These are phyloP conservation scores for Aristolochia fimbriata DNA, from an alignment of 164 flowering plant genomes.

Conservation along the genomic window DNA sequence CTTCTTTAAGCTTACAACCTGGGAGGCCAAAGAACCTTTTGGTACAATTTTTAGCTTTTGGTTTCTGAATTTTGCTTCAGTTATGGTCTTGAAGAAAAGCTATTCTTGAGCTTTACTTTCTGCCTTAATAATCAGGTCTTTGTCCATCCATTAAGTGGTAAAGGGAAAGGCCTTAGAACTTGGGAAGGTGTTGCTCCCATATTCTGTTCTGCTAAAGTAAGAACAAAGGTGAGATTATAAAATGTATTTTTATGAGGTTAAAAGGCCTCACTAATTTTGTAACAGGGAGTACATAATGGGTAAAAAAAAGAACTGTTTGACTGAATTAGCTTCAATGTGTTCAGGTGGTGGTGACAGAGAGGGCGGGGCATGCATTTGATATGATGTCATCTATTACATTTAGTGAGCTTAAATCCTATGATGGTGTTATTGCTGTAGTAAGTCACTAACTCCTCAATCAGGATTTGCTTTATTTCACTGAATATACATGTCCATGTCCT, in stretches of 20 bases:
- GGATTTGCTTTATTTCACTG: neutral
- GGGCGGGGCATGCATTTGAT: constrained; percentile 88
- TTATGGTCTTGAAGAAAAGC: neutral
- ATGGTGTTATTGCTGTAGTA: constrained; percentile 88
- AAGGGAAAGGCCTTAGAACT: constrained; percentile 55
- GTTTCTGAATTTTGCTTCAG: neutral
- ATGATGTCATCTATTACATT: constrained; percentile 49
- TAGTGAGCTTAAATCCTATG: constrained; percentile 57
- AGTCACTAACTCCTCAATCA: constrained; percentile 15
- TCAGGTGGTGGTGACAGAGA: constrained; percentile 75
- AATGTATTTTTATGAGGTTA: no score
- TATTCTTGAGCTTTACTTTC: constrained; percentile 9
- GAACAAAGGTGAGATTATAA: constrained; percentile 50
- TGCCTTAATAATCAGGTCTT: constrained; percentile 53
- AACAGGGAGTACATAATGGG: neutral
- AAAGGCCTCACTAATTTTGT: neutral
- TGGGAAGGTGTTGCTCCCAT: constrained; percentile 81
- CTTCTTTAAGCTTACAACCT: constrained; percentile 30
- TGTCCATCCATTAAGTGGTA: constrained; percentile 85
- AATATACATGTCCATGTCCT: no score
- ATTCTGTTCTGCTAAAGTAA: constrained; percentile 67
- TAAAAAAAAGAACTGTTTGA: neutral
- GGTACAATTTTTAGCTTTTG: constrained; percentile 31
- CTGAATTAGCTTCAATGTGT: neutral
- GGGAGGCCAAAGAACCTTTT: constrained; percentile 75